Evolutionary conservation across 2,329 filamentous ascomycete genomes (phyloP).

Genomic region (Periglandula ipomoeae): DNA sequence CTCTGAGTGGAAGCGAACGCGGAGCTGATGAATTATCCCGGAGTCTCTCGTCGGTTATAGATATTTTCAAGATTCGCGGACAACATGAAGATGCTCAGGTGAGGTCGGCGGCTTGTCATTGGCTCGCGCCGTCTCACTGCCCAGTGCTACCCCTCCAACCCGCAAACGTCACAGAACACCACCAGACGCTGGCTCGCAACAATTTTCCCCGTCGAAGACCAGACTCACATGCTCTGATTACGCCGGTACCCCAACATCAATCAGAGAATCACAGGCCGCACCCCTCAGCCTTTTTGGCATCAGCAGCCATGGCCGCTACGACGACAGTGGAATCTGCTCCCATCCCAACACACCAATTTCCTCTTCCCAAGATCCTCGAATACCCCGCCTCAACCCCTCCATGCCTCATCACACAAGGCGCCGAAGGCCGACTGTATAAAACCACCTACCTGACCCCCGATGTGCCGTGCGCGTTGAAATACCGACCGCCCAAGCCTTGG

Average conservation of each 20-base stretch:
- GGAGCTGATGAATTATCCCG: too few species aligned
- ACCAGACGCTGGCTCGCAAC: too few species aligned
- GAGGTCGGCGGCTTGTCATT: neutral
- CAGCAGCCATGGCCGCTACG: constrained; percentile 5
- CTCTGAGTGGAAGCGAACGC: too few species aligned
- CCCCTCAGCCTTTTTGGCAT: neutral
- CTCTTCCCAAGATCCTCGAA: constrained; percentile 57
- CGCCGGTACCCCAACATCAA: neutral
- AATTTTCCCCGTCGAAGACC: too few species aligned
- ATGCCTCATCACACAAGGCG: constrained; percentile 78
- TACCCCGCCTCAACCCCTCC: constrained; percentile 51
- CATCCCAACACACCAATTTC: constrained; percentile 24
- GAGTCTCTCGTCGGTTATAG: too few species aligned
- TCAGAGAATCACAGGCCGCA: neutral
- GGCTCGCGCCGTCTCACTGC: too few species aligned
- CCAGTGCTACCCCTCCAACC: neutral
- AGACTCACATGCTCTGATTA: too few species aligned
- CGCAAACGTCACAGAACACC: too few species aligned
- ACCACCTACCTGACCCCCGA: constrained; percentile 65
- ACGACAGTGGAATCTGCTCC: constrained; percentile 6
- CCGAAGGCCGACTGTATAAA: constrained; percentile 89
- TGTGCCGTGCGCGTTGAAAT: constrained; percentile 72
- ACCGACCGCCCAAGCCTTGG: constrained; percentile 86
- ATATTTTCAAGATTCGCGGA: neutral
- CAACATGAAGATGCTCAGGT: neutral